phyloP scores from a whole-genome alignment of 176 grass and related monocot genomes.

The Oryza longistaminata region DNA sequence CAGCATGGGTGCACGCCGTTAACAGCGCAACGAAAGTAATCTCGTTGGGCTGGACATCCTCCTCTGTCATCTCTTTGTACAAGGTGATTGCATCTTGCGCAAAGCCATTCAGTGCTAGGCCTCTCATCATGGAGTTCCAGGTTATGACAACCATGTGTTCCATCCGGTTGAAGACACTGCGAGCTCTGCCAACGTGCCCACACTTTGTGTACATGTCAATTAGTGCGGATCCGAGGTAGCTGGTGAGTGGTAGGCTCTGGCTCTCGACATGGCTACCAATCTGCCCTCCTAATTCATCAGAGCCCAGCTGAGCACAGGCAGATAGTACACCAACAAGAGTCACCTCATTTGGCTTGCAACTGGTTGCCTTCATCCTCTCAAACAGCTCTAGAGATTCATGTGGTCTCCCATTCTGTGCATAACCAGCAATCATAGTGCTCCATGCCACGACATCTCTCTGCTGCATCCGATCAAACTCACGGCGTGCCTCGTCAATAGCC shows the following conservation, averaged over 20 bases:
- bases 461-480: conserved; percentile 65
- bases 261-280: conserved; percentile 70
- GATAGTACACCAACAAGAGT: conserved; percentile 77
- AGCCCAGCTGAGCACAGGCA: conserved; percentile 67
- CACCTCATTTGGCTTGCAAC: conserved; percentile 79
- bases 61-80: conserved; percentile 50
- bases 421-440: conserved; percentile 87
- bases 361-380: conserved; percentile 63
- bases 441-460: conserved; percentile 76
- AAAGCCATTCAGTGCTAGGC: conserved; percentile 73
- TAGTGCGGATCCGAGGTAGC: conserved; percentile 64
- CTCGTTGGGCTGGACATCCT: conserved; percentile 59
- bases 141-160: conserved; percentile 66
- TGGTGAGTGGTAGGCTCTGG: conserved; percentile 44
- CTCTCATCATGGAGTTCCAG: conserved; percentile 92
- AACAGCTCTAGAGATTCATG: conserved; percentile 72
- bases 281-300: conserved; percentile 60
- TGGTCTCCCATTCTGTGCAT: conserved; percentile 73
- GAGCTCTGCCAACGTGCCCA: conserved; percentile 62
- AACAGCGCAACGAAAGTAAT: conserved; percentile 70
- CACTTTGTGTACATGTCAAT: conserved; percentile 85
- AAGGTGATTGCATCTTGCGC: conserved; percentile 53
- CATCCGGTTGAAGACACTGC: conserved; percentile 59
- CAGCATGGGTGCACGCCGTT: conserved; percentile 76
- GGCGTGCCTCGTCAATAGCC: conserved; percentile 67